phyloP scores from a whole-genome alignment of 441 rosid species.

The Erodium moschatum region DNA sequence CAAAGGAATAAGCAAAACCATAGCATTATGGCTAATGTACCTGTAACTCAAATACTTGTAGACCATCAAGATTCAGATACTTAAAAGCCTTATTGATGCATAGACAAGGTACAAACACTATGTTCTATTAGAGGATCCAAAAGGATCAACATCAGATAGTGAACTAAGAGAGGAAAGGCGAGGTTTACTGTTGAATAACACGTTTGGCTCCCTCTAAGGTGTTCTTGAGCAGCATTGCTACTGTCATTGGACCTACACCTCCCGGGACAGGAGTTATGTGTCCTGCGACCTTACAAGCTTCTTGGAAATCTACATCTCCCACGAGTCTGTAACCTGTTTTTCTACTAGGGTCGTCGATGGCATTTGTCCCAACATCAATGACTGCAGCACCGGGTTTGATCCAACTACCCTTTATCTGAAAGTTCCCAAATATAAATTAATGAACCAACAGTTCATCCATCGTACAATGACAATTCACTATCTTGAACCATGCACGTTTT shows the following conservation, averaged over 20 bases:
- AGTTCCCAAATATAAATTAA: neutral
- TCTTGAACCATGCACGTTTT: neutral
- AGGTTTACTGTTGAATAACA: conserved; percentile 35
- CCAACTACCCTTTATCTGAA: conserved; percentile 81
- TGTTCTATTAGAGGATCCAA: neutral
- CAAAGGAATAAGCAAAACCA: neutral
- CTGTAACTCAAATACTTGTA: neutral
- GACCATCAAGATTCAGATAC: neutral
- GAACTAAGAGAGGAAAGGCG: conserved; percentile 9
- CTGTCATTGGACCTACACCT: conserved; percentile 94
- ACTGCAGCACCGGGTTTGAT: conserved; percentile 92
- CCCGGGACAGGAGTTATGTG: conserved; percentile 85
- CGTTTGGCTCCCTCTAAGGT: conserved; percentile 76
- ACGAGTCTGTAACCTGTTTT: conserved; percentile 76
- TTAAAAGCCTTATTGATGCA: neutral
- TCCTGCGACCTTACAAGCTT: conserved; percentile 70
- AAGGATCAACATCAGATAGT: neutral
- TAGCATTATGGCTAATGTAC: neutral
- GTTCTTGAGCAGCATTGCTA: conserved; percentile 79
- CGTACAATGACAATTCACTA: no score
- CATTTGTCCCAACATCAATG: conserved; percentile 82
- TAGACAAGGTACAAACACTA: neutral
- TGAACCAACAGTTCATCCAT: neutral
- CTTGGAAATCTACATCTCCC: conserved; percentile 78
- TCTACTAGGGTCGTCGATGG: conserved; percentile 57